These are phyloP conservation scores for Gonium pectorale DNA, from an alignment of 139 green algal genomes.

Conservation along the genomic window DNA sequence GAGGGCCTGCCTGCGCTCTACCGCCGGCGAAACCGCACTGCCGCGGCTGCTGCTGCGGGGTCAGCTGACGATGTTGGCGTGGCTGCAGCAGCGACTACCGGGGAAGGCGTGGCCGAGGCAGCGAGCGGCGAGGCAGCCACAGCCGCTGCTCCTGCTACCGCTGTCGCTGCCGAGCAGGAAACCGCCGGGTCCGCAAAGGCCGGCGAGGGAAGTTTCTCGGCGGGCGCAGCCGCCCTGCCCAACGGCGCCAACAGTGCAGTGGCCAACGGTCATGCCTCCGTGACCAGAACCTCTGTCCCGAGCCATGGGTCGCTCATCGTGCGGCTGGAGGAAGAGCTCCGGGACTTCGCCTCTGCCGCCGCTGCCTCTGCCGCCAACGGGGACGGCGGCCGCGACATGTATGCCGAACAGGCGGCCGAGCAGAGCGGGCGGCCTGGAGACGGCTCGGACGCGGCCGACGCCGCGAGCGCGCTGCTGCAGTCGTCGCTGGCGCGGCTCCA, in stretches of 20 bases:
- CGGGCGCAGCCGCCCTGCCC: too few species aligned
- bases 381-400: background rate
- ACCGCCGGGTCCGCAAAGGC: too few species aligned
- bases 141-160: too few species aligned
- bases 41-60: constrained; percentile 23
- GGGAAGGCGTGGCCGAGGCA: background rate
- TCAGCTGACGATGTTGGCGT: constrained; percentile 11
- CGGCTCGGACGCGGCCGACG: too few species aligned
- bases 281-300: too few species aligned
- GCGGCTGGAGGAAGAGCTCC: background rate
- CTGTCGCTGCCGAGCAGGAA: too few species aligned
- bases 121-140: background rate
- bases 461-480: background rate
- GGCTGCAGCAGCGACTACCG: background rate
- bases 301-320: constrained; percentile 15
- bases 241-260: too few species aligned
- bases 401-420: too few species aligned
- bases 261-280: too few species aligned
- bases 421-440: too few species aligned
- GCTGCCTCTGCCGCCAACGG: background rate
- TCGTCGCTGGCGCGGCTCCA: constrained; percentile 1
- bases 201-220: too few species aligned
- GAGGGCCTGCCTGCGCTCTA: constrained; percentile 62
- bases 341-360: background rate
- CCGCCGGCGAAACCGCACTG: constrained; percentile 24